Conservation (phyloP, 345 rosid species). For the Citrus inodora region DNA sequence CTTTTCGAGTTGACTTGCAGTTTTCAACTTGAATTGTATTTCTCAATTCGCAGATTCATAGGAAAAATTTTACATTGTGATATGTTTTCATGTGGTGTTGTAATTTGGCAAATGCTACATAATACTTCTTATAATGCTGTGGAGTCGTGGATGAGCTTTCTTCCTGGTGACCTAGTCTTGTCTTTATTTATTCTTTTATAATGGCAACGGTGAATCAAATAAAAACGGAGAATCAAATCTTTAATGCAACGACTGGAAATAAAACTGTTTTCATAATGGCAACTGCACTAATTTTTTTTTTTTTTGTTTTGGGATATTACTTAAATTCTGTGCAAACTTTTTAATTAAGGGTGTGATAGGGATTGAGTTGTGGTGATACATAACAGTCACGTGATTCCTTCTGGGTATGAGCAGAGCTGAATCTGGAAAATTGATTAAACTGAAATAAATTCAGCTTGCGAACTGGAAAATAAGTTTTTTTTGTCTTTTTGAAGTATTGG, state of each 20-base stretch:
- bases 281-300: too few relatives aligned
- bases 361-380: too few relatives aligned
- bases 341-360: too few relatives aligned
- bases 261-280: not conserved
- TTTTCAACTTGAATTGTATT: constrained; percentile 13
- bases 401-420: too few relatives aligned
- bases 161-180: not conserved
- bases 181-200: not conserved
- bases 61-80: constrained; percentile 6
- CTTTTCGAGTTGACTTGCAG: constrained; percentile 2
- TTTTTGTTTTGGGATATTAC: too few relatives aligned
- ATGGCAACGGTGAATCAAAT: not conserved
- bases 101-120: not conserved
- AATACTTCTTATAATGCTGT: not conserved
- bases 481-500: too few relatives aligned
- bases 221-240: not conserved
- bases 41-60: not conserved
- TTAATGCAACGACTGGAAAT: not conserved
- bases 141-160: not conserved
- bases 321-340: too few relatives aligned
- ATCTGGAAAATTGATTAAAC: too few relatives aligned
- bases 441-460: too few relatives aligned
- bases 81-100: not conserved
- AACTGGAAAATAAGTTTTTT: too few relatives aligned
- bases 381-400: too few relatives aligned